Percentiles rank a stretch among this genome's conserved stretches.
Evolutionary conservation across 768 basidiomycete genomes (phyloP).

Genomic region (Termitomyces titanicus): DNA sequence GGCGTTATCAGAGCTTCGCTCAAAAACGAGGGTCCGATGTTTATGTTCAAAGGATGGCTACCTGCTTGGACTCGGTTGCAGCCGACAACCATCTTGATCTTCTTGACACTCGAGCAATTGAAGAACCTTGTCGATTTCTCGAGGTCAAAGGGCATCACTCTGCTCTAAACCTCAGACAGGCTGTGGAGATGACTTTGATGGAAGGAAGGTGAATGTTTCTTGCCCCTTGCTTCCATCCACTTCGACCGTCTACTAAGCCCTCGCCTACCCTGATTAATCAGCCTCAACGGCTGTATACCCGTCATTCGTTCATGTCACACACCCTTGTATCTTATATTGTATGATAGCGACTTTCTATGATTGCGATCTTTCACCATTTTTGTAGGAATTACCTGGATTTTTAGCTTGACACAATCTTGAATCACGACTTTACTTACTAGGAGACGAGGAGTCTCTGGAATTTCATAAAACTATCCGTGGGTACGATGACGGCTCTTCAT

Average conservation of each 20-base stretch:
- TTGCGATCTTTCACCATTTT: neutral
- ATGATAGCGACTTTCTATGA: neutral
- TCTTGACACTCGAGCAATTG: constrained; percentile 79
- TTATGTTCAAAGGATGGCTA: constrained; percentile 93
- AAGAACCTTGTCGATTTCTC: constrained; percentile 68
- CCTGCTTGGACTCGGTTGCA: constrained; percentile 85
- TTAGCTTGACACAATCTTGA: neutral
- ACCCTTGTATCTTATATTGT: neutral
- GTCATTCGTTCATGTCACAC: neutral
- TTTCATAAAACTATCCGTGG: no score
- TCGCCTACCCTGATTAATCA: neutral
- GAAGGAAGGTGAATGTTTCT: no score
- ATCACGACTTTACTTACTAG: neutral
- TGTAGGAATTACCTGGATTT: neutral
- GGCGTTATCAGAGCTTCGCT: constrained; percentile 66
- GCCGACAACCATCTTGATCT: constrained; percentile 86
- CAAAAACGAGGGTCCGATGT: constrained; percentile 74
- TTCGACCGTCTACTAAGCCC: neutral
- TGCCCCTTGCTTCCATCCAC: neutral
- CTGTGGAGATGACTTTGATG: neutral
- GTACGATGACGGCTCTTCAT: no score
- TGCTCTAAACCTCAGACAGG: constrained; percentile 13
- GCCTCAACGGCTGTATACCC: neutral
- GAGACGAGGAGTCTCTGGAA: no score
- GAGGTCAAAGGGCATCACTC: constrained; percentile 37